A percentile compares a stretch with the other conserved stretches of the same genome.
Conservation (phyloP, 208 protist species). For the Leishmania arabica region DNA sequence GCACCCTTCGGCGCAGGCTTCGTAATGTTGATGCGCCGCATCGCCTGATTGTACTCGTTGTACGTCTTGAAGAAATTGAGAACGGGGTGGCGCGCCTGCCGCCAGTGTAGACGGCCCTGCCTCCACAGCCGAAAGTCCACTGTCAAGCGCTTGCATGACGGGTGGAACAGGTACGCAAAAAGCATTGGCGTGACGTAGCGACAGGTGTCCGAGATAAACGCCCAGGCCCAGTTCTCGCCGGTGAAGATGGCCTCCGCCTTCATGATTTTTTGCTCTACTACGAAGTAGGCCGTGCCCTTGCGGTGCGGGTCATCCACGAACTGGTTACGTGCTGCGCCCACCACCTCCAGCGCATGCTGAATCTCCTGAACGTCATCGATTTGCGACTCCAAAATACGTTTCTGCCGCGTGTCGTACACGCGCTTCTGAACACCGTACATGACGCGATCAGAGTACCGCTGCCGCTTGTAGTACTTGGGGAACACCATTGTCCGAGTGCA, state of each 20-base stretch:
- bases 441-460: slow-evolving; percentile 75
- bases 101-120: slow-evolving; percentile 69
- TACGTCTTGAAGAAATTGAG: slow-evolving; percentile 90
- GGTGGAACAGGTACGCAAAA: slow-evolving; percentile 77
- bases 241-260: slow-evolving; percentile 83
- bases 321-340: slow-evolving; percentile 57
- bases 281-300: slow-evolving; percentile 71
- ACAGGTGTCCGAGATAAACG: slow-evolving; percentile 85
- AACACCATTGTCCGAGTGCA: slow-evolving; percentile 66
- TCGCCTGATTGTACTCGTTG: slow-evolving; percentile 78
- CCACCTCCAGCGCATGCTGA: slow-evolving; percentile 70
- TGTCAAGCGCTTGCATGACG: slow-evolving; percentile 65
- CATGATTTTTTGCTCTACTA: slow-evolving; percentile 89
- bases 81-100: slow-evolving; percentile 83
- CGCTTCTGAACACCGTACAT: slow-evolving; percentile 88
- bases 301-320: slow-evolving; percentile 85
- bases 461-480: slow-evolving; percentile 69
- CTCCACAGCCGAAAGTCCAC: slow-evolving; percentile 69
- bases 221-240: slow-evolving; percentile 90
- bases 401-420: slow-evolving; percentile 60
- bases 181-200: slow-evolving; percentile 72
- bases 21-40: slow-evolving; percentile 80
- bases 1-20: slow-evolving; percentile 72
- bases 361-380: slow-evolving; percentile 77
- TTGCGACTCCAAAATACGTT: slow-evolving; percentile 57